Evolutionary conservation across 1,284 basidiomycete genomes (phyloP).

Genomic region (Singerocomus inundabilis): DNA sequence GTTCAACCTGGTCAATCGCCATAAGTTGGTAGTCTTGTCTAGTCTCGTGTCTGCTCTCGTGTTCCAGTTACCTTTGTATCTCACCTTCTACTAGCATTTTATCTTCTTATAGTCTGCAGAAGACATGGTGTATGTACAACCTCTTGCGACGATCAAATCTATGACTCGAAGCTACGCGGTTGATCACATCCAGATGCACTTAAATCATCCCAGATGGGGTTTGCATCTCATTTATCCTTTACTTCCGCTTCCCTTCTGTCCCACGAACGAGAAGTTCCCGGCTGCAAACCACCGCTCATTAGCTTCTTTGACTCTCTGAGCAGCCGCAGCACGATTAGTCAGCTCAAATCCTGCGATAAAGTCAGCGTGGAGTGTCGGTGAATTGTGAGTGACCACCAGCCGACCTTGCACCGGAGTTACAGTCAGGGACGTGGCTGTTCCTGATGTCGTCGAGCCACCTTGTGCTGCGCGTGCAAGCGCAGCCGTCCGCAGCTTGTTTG

Average conservation of each 20-base stretch:
- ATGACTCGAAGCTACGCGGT: not conserved
- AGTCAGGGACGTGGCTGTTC: slow-evolving; percentile 87
- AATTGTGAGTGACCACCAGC: slow-evolving; percentile 24
- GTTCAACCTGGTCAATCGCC: slow-evolving; percentile 51
- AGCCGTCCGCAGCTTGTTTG: slow-evolving; percentile 88
- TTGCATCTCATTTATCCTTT: slow-evolving; percentile 13
- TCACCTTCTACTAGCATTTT: slow-evolving; percentile 16
- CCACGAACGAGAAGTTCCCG: slow-evolving; percentile 80
- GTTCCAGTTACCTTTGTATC: slow-evolving; percentile 1
- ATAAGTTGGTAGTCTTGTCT: slow-evolving; percentile 6
- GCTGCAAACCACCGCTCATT: slow-evolving; percentile 91
- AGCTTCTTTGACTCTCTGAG: slow-evolving; percentile 84
- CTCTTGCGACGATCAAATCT: slow-evolving; percentile 10
- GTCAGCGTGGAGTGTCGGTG: slow-evolving; percentile 9
- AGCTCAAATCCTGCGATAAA: slow-evolving; percentile 69
- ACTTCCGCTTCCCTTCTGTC: slow-evolving; percentile 56
- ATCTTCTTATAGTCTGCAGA: slow-evolving; percentile 15
- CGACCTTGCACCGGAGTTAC: slow-evolving; percentile 95
- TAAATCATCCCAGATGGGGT: not conserved
- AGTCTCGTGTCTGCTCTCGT: slow-evolving; percentile 1
- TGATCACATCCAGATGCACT: not conserved
- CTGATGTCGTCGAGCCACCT: slow-evolving; percentile 61
- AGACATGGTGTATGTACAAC: slow-evolving; percentile 14
- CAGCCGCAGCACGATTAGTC: slow-evolving; percentile 77
- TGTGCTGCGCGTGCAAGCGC: slow-evolving; percentile 75